A percentile compares a stretch with the other conserved stretches of the same genome.
phyloP scores from a whole-genome alignment of 202 grass and related monocot genomes.

The Digitaria exilis region DNA sequence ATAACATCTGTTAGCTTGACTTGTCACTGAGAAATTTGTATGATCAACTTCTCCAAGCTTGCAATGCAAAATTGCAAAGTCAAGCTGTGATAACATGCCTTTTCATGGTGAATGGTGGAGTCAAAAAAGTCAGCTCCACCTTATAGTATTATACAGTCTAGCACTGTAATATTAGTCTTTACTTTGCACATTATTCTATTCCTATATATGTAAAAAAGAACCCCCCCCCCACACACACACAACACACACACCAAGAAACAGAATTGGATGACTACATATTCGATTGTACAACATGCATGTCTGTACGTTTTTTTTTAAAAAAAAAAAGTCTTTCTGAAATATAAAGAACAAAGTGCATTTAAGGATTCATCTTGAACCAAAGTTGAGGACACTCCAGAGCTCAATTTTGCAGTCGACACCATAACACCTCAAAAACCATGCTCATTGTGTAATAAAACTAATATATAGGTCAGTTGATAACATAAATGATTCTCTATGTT shows the following conservation, averaged over 20 bases:
- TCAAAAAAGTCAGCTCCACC: neutral
- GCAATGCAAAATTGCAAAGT: neutral
- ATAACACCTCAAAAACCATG: neutral
- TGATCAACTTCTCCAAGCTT: neutral
- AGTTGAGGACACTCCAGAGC: neutral
- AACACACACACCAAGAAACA: no score
- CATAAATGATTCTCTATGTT: neutral
- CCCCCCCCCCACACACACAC: no score
- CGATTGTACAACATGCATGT: constrained; percentile 14
- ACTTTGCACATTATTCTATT: neutral
- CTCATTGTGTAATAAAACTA: constrained; percentile 1
- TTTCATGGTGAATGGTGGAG: neutral
- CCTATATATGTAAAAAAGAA: neutral
- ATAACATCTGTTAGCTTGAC: neutral
- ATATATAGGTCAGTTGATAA: neutral
- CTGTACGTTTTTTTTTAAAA: neutral
- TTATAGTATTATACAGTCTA: constrained; percentile 2
- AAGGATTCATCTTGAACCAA: neutral
- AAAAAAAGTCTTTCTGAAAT: neutral
- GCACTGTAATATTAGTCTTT: neutral
- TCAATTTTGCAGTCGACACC: neutral
- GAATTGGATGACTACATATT: neutral
- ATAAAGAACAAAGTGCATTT: neutral
- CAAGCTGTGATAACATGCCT: neutral
- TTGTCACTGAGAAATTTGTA: neutral